Evolutionary conservation across 2,329 filamentous ascomycete genomes (phyloP).

Genomic region (Claviceps sp.): DNA sequence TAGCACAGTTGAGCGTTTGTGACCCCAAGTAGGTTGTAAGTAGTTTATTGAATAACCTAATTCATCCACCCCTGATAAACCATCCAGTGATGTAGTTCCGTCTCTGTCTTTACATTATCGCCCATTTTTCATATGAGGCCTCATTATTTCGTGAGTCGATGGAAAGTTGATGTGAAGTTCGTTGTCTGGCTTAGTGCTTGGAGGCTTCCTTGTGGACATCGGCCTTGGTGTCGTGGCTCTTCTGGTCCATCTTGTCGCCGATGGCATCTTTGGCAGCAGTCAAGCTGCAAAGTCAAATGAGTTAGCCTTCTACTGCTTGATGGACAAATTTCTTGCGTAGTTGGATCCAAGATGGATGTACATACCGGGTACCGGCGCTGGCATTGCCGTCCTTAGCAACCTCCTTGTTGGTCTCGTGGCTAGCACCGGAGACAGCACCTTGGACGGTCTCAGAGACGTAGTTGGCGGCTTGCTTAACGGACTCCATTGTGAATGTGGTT

Average conservation of each 20-base stretch:
- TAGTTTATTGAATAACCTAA: too few species aligned
- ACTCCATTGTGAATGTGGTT: constrained; percentile 29
- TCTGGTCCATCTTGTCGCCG: constrained; percentile 33
- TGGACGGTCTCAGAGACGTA: constrained; percentile 55
- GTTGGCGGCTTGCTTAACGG: constrained; percentile 48
- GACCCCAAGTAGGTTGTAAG: too few species aligned
- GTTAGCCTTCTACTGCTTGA: neutral
- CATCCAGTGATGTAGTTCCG: too few species aligned
- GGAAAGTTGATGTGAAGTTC: neutral
- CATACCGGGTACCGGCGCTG: constrained; percentile 39
- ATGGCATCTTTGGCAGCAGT: constrained; percentile 35
- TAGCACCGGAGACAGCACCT: constrained; percentile 39
- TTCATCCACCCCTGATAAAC: too few species aligned
- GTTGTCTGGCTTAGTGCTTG: constrained; percentile 13
- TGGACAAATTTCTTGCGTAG: too few species aligned
- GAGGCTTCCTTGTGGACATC: constrained; percentile 27
- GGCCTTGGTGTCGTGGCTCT: constrained; percentile 26
- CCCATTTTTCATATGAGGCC: too few species aligned
- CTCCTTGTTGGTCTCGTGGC: constrained; percentile 60
- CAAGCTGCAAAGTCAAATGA: constrained; percentile 16
- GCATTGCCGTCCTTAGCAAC: constrained; percentile 50
- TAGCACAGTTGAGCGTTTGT: too few species aligned
- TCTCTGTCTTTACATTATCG: too few species aligned
- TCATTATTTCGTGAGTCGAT: neutral
- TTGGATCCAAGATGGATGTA: neutral